These are phyloP conservation scores for Lagenidium sp. DNA, from an alignment of 352 stramenopile species.

Conservation along the genomic window DNA sequence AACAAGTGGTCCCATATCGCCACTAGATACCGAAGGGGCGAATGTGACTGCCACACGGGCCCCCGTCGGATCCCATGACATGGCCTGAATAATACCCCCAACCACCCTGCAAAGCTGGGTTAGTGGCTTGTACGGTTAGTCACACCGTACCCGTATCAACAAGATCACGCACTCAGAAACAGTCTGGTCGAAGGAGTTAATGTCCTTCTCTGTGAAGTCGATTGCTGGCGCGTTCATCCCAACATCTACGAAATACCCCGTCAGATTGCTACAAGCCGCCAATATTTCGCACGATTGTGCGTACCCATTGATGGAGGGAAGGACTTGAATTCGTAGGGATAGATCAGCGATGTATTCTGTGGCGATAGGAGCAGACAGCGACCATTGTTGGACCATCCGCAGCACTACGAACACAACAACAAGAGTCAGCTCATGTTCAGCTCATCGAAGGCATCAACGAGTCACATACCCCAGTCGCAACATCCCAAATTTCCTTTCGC, in stretches of 20 bases:
- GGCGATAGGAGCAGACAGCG: conserved; percentile 55
- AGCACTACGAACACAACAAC: conserved; percentile 21
- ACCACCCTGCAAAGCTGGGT: conserved; percentile 21
- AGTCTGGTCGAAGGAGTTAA: conserved; percentile 54
- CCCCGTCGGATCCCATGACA: conserved; percentile 65
- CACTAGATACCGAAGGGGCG: conserved; percentile 7
- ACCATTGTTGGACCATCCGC: conserved; percentile 64
- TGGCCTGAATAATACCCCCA: conserved; percentile 40
- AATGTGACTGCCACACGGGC: conserved; percentile 63
- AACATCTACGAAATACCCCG: too few relatives aligned
- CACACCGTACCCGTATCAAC: too few relatives aligned
- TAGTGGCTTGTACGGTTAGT: too few relatives aligned
- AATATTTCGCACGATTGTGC: background rate
- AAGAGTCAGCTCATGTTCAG: background rate
- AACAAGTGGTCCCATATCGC: conserved; percentile 38
- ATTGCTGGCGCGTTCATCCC: conserved; percentile 63
- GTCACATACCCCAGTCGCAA: conserved; percentile 38
- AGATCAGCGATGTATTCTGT: conserved; percentile 44
- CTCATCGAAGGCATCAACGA: background rate
- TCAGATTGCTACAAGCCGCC: too few relatives aligned
- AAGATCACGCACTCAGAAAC: conserved; percentile 45
- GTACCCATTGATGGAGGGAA: conserved; percentile 51
- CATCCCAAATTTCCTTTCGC: conserved; percentile 72
- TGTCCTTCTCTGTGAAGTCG: conserved; percentile 53
- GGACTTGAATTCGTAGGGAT: conserved; percentile 61